Evolutionary conservation across 2,329 filamentous ascomycete genomes (phyloP).

Genomic region (Epicoccum sorghinum): DNA sequence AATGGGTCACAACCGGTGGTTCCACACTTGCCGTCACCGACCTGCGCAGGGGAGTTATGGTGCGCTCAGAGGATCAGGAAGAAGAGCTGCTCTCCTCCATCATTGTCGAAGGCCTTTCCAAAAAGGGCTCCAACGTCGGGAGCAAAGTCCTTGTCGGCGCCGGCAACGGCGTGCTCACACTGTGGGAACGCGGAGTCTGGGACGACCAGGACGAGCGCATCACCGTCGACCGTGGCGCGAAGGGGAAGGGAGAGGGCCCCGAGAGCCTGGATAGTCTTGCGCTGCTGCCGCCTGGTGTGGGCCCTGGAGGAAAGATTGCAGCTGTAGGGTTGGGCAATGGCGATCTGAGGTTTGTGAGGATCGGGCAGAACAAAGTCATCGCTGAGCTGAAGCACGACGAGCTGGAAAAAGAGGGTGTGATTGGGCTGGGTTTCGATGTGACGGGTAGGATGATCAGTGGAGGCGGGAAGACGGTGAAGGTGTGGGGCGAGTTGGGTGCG

Average conservation of each 20-base stretch:
- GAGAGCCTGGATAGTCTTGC: slow-evolving; percentile 83
- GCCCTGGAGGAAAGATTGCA: slow-evolving; percentile 71
- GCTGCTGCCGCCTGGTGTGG: slow-evolving; percentile 72
- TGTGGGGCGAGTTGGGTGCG: slow-evolving; percentile 78
- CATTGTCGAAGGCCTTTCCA: slow-evolving; percentile 77
- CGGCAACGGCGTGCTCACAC: slow-evolving; percentile 79
- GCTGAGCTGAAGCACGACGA: slow-evolving; percentile 78
- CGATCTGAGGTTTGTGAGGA: slow-evolving; percentile 74
- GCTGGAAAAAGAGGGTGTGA: slow-evolving; percentile 72
- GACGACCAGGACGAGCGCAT: slow-evolving; percentile 93
- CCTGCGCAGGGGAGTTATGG: slow-evolving; percentile 81
- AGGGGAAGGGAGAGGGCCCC: slow-evolving; percentile 62
- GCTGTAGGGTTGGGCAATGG: slow-evolving; percentile 85
- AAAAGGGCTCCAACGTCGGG: slow-evolving; percentile 72
- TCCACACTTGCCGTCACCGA: slow-evolving; percentile 92
- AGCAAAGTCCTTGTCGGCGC: slow-evolving; percentile 79
- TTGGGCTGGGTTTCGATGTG: slow-evolving; percentile 82
- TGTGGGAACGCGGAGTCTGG: slow-evolving; percentile 96
- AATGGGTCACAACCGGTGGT: slow-evolving; percentile 93
- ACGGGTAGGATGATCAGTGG: slow-evolving; percentile 87
- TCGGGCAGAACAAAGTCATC: slow-evolving; percentile 75
- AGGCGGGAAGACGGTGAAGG: slow-evolving; percentile 83
- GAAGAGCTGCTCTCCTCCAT: slow-evolving; percentile 86
- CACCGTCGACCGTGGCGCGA: slow-evolving; percentile 66
- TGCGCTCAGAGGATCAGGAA: slow-evolving; percentile 91